phyloP scores from a whole-genome alignment of 495 filamentous ascomycete genomes.

The Aspergillus cavernicola region DNA sequence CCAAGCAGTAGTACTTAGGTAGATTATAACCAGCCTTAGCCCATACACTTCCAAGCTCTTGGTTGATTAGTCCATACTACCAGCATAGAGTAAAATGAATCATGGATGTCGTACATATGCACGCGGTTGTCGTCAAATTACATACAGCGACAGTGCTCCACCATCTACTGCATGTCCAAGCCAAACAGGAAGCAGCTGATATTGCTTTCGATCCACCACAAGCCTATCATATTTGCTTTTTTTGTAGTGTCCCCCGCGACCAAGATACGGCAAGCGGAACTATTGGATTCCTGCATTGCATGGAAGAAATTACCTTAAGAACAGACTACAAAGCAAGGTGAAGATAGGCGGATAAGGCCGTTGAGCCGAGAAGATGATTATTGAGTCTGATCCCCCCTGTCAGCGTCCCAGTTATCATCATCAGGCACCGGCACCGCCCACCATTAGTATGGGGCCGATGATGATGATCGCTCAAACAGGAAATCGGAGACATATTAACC shows the following conservation, averaged over 20 bases:
- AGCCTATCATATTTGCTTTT: not conserved
- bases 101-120: slow-evolving; percentile 17
- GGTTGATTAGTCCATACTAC: not conserved
- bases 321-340: too few relatives aligned
- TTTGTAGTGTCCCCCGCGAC: too few relatives aligned
- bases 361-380: too few relatives aligned
- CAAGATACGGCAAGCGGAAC: not conserved
- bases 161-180: slow-evolving; percentile 2
- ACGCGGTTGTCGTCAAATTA: slow-evolving; percentile 15
- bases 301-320: not conserved
- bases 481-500: not conserved
- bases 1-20: too few relatives aligned
- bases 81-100: not conserved
- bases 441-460: not conserved
- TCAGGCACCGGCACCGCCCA: slow-evolving; percentile 5
- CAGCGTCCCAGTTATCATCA: too few relatives aligned
- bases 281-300: slow-evolving; percentile 12
- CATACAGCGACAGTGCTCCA: slow-evolving; percentile 9
- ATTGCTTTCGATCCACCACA: not conserved
- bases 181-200: not conserved
- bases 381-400: too few relatives aligned
- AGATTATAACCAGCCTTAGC: too few relatives aligned
- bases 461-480: slow-evolving; percentile 3
- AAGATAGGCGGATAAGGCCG: too few relatives aligned
- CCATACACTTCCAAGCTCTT: too few relatives aligned